phyloP scores from a whole-genome alignment of 169 alveolate species.

The Plasmodium yoelii region DNA sequence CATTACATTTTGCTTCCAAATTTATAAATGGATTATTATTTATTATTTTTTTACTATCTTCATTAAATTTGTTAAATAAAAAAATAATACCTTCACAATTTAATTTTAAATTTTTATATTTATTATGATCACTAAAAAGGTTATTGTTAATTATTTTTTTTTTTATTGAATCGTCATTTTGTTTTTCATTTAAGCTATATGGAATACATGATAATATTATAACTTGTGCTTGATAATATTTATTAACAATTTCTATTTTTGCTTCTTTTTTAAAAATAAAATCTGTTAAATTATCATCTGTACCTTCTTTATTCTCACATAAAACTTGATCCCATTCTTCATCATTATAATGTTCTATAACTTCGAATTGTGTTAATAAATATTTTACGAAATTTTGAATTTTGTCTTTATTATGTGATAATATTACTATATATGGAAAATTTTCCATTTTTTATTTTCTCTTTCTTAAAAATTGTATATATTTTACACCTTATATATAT shows the following conservation, averaged over 20 bases:
- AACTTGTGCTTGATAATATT: conserved; percentile 49
- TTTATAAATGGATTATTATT: conserved; percentile 50
- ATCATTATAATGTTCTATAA: conserved; percentile 21
- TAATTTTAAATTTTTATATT: not conserved
- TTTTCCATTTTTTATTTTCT: conserved; percentile 1
- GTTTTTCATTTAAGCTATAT: not conserved
- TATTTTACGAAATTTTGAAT: conserved; percentile 5
- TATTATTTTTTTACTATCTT: conserved; percentile 23
- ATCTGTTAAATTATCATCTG: not conserved
- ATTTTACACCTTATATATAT: not conserved
- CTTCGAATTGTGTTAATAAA: conserved; percentile 17
- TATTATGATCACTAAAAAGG: not conserved
- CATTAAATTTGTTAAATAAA: conserved; percentile 35
- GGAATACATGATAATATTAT: conserved; percentile 28
- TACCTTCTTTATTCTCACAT: conserved; percentile 1
- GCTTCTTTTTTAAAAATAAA: conserved; percentile 22
- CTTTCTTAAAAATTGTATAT: not conserved
- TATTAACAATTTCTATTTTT: conserved; percentile 44
- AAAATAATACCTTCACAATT: conserved; percentile 52
- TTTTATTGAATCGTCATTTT: not conserved
- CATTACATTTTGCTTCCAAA: conserved; percentile 38
- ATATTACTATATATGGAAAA: conserved; percentile 39
- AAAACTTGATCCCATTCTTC: conserved; percentile 7
- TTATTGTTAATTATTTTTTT: not conserved
- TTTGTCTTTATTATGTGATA: conserved; percentile 28